Evolutionary conservation across 495 filamentous ascomycete genomes (phyloP), one percentile per base, ranked within the genome.

Genomic region (Hypoxylon perforatum): DNA sequence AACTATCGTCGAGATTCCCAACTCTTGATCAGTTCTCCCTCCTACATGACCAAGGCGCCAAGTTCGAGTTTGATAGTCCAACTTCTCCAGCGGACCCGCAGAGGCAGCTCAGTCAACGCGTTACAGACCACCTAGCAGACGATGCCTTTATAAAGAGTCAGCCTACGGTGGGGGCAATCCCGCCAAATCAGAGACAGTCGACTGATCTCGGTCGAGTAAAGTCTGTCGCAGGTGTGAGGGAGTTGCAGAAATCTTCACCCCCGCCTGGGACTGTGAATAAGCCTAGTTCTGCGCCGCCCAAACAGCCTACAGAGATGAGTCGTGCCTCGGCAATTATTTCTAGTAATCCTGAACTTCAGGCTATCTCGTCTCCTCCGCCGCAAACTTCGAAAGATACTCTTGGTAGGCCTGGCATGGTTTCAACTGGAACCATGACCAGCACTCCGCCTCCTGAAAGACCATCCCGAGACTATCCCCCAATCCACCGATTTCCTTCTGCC

Each of bases 21-120:
- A 92, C 92, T 9, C 82, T 99, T 25, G 94, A 99, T 61, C 92
- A 98, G 65, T 99, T 99, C 73, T 87, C 93, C 21, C 82, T 98
- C 39, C 81, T 97, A 41, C 92, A 97, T 65, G 93, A 97, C 66
- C 87, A 90, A 39, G 91, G 92, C 11, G 81, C 86, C 51, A 95
- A 93, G 57, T 97, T 97, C 73, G 89, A 95, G n/a, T 97, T 97
- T 73, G 87, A 90, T 63, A 81, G 82, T 18, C 83, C 80, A 33
- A 67, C 74, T 5, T 74, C 82, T 30, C 68, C 83, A 11, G 75
- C 76, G 12, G 76, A 85, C 36, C 79, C 83, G 53, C 77, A 87
- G 42, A 86, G 85, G 35, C 86, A 89, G 61, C 80, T 97, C 22
- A 88, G 85, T 35, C 86, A 90, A 70, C 81, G 91, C 53, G 90